These are phyloP conservation scores for Trichophyton verrucosum DNA, from an alignment of 2,329 filamentous ascomycete species.

Conservation along the genomic window DNA sequence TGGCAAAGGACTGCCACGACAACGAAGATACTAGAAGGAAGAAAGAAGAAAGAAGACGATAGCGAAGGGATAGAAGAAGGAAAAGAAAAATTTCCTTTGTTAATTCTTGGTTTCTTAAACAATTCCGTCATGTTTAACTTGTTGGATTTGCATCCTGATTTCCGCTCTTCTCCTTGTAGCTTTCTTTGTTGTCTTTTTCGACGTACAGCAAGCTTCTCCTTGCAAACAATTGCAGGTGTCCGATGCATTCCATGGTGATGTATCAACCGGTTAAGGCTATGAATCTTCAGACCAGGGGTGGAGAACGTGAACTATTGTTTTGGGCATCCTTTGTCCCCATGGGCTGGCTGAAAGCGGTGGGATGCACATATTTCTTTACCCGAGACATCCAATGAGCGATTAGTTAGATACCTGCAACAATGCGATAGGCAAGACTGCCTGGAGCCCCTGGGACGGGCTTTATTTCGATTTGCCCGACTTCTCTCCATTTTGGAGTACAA, in stretches of 20 bases:
- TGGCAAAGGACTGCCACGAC: neutral
- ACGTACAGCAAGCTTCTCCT: constrained; percentile 5
- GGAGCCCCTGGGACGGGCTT: neutral
- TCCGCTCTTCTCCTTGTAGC: neutral
- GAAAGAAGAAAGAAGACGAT: constrained; percentile 7
- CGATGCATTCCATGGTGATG: constrained; percentile 4
- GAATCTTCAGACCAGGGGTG: neutral
- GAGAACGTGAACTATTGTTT: constrained; percentile 17
- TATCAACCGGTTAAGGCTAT: constrained; percentile 1
- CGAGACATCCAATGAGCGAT: constrained; percentile 18
- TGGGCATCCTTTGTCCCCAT: constrained; percentile 24
- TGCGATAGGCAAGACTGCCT: constrained; percentile 18
- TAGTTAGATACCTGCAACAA: constrained; percentile 20
- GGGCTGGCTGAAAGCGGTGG: constrained; percentile 20
- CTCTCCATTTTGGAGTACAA: constrained; percentile 13
- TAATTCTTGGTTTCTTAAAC: constrained; percentile 10
- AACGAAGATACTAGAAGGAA: constrained; percentile 2
- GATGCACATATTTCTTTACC: constrained; percentile 17
- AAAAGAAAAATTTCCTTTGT: constrained; percentile 9
- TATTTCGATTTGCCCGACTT: neutral
- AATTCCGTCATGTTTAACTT: constrained; percentile 17
- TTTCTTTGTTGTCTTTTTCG: constrained; percentile 13
- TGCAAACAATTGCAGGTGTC: constrained; percentile 16
- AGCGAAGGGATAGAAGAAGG: constrained; percentile 4
- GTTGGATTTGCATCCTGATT: constrained; percentile 8